phyloP scores from a whole-genome alignment of 179 eudicot species.

The Silene coronaria region DNA sequence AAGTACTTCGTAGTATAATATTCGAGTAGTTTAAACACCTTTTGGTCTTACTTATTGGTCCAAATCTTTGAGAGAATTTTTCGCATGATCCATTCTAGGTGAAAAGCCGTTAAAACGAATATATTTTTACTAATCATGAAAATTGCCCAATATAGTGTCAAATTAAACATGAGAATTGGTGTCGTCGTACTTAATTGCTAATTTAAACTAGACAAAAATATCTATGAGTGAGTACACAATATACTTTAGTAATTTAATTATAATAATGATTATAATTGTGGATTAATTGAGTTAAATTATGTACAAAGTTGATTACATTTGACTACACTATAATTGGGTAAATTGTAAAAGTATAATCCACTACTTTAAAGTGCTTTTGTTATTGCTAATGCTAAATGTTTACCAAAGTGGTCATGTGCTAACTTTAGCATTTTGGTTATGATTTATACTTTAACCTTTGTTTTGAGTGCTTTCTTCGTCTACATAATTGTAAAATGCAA shows the following conservation, averaged over 20 bases:
- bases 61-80: too few relatives aligned
- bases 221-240: not conserved
- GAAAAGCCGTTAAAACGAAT: too few relatives aligned
- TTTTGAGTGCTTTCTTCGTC: constrained; percentile 3
- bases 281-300: not conserved
- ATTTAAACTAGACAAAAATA: not conserved
- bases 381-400: not conserved
- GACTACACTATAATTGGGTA: not conserved
- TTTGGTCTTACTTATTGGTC: too few relatives aligned
- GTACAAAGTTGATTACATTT: not conserved
- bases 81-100: too few relatives aligned
- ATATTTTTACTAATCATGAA: too few relatives aligned
- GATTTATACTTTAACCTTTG: not conserved
- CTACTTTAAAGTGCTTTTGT: not conserved
- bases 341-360: not conserved
- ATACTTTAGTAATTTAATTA: too few relatives aligned
- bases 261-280: not conserved
- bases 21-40: too few relatives aligned
- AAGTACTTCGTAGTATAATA: too few relatives aligned
- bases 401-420: constrained; percentile 4
- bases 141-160: too few relatives aligned
- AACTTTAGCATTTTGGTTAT: constrained; percentile 10
- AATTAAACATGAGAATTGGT: too few relatives aligned
- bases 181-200: not conserved
- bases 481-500: not conserved